Conservation (phyloP, 352 stramenopile genomes). For the Phytophthora brassicae region DNA sequence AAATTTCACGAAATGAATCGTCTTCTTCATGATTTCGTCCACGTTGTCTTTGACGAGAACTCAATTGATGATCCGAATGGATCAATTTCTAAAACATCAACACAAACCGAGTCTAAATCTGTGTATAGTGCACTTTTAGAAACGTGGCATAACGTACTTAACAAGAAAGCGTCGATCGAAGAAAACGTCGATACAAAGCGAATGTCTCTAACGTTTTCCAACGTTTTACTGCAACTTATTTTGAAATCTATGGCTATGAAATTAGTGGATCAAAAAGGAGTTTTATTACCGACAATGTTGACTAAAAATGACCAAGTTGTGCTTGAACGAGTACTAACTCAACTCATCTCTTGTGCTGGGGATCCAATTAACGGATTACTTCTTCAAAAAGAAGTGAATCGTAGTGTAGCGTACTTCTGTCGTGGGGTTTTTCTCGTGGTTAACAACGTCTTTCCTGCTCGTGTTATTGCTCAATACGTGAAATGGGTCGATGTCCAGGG, state of each 20-base stretch:
- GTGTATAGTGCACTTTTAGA: slow-evolving; percentile 47
- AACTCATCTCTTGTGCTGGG: slow-evolving; percentile 40
- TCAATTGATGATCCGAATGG: slow-evolving; percentile 26
- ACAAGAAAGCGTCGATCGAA: slow-evolving; percentile 38
- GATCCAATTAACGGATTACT: slow-evolving; percentile 43
- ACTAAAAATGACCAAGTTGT: slow-evolving; percentile 41
- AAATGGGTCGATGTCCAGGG: slow-evolving; percentile 40
- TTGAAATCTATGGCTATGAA: slow-evolving; percentile 69
- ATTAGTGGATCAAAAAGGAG: slow-evolving; percentile 17
- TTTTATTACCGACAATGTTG: slow-evolving; percentile 16
- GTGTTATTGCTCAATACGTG: slow-evolving; percentile 46
- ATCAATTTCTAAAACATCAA: background rate
- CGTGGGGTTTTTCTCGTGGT: slow-evolving; percentile 57
- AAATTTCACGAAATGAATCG: slow-evolving; percentile 43
- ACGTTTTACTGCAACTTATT: slow-evolving; percentile 61
- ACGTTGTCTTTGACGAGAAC: slow-evolving; percentile 59
- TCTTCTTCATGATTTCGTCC: slow-evolving; percentile 55
- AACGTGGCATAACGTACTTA: slow-evolving; percentile 60
- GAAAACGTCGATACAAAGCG: slow-evolving; percentile 49
- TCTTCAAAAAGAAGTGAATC: slow-evolving; percentile 70
- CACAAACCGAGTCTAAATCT: slow-evolving; percentile 19
- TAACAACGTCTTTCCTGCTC: slow-evolving; percentile 44
- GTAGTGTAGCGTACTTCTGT: slow-evolving; percentile 57
- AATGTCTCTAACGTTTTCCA: slow-evolving; percentile 50
- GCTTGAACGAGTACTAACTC: slow-evolving; percentile 42